Evolutionary conservation across 1,139 yeast species (phyloP), one percentile per base, ranked within the genome.

Genomic region (Geotrichum australiense): DNA sequence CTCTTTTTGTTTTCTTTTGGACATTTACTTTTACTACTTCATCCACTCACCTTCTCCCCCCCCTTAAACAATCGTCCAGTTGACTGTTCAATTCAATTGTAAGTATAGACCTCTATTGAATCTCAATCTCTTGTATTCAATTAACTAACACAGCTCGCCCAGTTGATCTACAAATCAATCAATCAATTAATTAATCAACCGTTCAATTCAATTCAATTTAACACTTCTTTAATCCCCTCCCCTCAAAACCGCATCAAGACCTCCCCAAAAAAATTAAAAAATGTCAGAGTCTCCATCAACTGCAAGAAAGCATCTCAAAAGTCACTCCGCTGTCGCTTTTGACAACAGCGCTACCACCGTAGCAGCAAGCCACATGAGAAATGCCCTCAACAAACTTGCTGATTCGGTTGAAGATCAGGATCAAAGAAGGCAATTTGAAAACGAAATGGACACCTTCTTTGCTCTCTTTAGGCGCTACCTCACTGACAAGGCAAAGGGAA

Each of bases 311-410:
- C 48, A 45, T 36, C 44, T 45, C 27, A 45, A 45, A 35, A 45
- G 48, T 34, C 48, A 45, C 27, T 39, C 43, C 25, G 48, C 48
- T 29, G 36, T 45, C 24, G 96, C 96, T 20, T 91, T 91, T 59
- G 98, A 91, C 66, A 83, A 84, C 69, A 85, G 94, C 52, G 89
- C 96, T 37, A 86, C 96, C 48, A 86, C 86, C 50, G 94, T 87
- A 49, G 95, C 98, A 25, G 97, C 98, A 6, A 82, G 94, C 48
- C 96, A 89, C 64, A 91, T 91, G 97, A 80, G 97, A 60, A 91
- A 91, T 62, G 94, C 95, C 2, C 76, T 91, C 67, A 91, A 91
- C 73, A 76, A 74, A 62, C 70, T 91, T 61, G 82, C 91, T 39
- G 97, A 89, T 63, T 74, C 91, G 19, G 85, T 85, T 42, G 56